Percentiles rank a stretch among this genome's conserved stretches.
Conservation (phyloP, 371 early-diverging fungal species). For the Synchytrium microbalum region DNA sequence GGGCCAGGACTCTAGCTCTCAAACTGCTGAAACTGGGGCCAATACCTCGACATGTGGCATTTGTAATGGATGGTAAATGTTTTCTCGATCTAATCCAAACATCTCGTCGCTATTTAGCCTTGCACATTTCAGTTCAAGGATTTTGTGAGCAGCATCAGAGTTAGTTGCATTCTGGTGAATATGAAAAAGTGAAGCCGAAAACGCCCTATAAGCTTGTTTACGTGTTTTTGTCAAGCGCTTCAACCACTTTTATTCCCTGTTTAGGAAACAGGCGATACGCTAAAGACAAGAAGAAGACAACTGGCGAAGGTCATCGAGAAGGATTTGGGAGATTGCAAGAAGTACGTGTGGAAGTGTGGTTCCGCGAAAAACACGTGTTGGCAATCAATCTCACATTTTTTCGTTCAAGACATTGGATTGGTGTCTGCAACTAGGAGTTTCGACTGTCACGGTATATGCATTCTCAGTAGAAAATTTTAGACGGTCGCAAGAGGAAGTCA, state of each 20-base stretch:
- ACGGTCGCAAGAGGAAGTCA: constrained; percentile 78
- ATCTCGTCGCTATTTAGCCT: too few relatives aligned
- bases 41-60: constrained; percentile 90
- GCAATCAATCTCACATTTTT: constrained; percentile 1
- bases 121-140: too few relatives aligned
- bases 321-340: constrained; percentile 74
- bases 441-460: constrained; percentile 93
- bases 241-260: too few relatives aligned
- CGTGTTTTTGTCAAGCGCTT: too few relatives aligned
- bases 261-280: constrained; percentile 95
- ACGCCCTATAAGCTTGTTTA: too few relatives aligned
- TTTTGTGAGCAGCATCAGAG: too few relatives aligned
- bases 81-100: too few relatives aligned
- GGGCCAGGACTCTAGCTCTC: not conserved
- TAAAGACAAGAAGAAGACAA: constrained; percentile 40
- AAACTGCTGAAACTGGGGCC: constrained; percentile 46
- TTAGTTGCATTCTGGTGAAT: too few relatives aligned
- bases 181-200: too few relatives aligned
- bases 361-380: not conserved
- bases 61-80: constrained; percentile 99
- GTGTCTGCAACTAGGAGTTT: constrained; percentile 78
- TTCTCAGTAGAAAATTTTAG: constrained; percentile 98
- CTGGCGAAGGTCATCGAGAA: constrained; percentile 67
- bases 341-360: constrained; percentile 6
- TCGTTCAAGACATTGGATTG: constrained; percentile 65